Evolutionary conservation across 345 rosid species (phyloP), one percentile per base, ranked within the genome.

Genomic region (Aquilaria sinensis): DNA sequence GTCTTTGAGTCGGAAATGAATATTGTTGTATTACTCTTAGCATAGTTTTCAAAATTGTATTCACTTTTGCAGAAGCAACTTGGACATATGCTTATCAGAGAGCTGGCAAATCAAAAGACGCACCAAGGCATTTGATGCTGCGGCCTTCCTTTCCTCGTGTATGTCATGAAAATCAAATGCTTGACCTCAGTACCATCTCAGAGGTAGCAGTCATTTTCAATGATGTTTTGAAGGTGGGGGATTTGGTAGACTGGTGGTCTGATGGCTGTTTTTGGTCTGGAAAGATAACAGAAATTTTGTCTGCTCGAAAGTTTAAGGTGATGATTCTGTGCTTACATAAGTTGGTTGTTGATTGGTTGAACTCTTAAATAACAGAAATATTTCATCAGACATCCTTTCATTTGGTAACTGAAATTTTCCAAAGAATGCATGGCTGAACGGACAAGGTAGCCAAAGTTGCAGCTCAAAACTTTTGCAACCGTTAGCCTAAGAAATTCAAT

Each of bases 231-330:
- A 71, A 69, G 74, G 85, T 79, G 60, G 90, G 90, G 47, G 88
- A 85, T 75, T 69, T 81, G 70, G 88, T 87, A 43, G 95, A 87
- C 70, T 87, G 90, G 95, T 81, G 80, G 79, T n/a, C 60, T 56
- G 76, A 68, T 68, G 54, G 30, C 46, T 82, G 86, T 72, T 83
- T 66, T 73, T 87, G 95, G 90, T 75, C 87, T 57, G 90, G 85
- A 55, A 74, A 53, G 29, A 31, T 87, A 53, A 73, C 66, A 5
- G 63, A 76, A 69, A 64, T 47, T 29, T 51, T 85, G 59, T 77
- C 50, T 53, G 55, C 74, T 11, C 78, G 64, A 12, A 79, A 71
- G 62, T 65, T 70, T 61, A 53, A 33, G 90, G 95, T 85, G 76
- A 61, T 51, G 31, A 53, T 59, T 43, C 54, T 67, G 54, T 31